Conservation (phyloP, 139 green algal species). For the Asterochloris erici region DNA sequence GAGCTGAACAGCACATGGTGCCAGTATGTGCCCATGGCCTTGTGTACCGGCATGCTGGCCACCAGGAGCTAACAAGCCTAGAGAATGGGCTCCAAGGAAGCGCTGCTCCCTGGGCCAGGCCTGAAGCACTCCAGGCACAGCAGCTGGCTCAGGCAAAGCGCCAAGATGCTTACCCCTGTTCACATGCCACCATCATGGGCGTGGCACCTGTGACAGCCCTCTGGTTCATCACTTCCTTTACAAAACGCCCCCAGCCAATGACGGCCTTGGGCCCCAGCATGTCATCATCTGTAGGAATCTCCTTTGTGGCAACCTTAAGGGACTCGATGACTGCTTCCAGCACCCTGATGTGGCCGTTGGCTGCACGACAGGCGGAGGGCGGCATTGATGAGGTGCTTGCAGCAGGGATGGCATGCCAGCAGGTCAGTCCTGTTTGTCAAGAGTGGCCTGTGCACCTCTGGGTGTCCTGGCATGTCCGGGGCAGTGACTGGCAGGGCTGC, state of each 20-base stretch:
- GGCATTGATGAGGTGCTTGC: neutral
- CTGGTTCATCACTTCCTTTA: constrained; percentile 40
- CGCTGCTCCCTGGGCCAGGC: neutral
- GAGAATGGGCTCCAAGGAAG: neutral
- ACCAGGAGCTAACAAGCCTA: too few species aligned
- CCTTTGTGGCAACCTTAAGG: neutral
- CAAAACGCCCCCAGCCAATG: constrained; percentile 9
- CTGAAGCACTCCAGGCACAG: neutral
- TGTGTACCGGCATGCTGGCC: neutral
- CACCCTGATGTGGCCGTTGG: constrained; percentile 16
- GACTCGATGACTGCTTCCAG: constrained; percentile 22
- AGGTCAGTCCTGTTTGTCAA: neutral
- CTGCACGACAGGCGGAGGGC: neutral
- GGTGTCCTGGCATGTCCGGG: neutral
- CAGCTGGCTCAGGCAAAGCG: neutral
- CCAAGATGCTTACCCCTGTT: constrained; percentile 21
- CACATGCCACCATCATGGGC: constrained; percentile 52
- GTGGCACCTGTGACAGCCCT: constrained; percentile 27
- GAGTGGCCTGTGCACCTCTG: neutral
- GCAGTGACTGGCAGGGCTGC: neutral
- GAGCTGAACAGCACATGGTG: neutral
- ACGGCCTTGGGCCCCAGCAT: neutral
- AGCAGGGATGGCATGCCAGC: neutral
- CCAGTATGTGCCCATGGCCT: neutral
- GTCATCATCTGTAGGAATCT: neutral